Conservation (phyloP, 1,139 yeast species). For the Candida neerlandica region DNA sequence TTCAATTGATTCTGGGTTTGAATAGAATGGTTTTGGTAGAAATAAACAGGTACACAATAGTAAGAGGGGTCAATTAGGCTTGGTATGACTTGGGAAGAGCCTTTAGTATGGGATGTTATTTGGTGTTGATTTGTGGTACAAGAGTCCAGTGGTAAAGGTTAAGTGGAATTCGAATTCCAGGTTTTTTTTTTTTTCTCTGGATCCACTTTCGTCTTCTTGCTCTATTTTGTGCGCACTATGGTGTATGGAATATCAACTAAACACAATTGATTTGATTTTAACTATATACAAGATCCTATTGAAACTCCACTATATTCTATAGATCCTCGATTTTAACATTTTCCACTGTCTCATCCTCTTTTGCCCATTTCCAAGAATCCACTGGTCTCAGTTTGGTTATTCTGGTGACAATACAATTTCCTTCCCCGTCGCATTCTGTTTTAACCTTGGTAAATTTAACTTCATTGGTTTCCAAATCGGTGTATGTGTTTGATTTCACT, state of each 20-base stretch:
- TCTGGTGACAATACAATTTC: conserved; percentile 51
- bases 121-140: too few species aligned
- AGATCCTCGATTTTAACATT: not conserved
- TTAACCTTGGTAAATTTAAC: conserved; percentile 55
- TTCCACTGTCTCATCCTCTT: conserved; percentile 25
- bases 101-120: too few species aligned
- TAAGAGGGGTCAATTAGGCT: too few species aligned
- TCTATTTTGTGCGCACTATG: not conserved
- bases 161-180: not conserved
- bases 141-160: too few species aligned
- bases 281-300: not conserved
- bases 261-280: not conserved
- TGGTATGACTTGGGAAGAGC: too few species aligned
- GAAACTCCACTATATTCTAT: not conserved
- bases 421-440: conserved; percentile 64
- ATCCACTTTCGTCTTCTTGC: too few species aligned
- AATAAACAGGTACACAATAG: too few species aligned
- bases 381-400: conserved; percentile 41
- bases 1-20: too few species aligned
- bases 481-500: conserved; percentile 44
- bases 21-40: too few species aligned
- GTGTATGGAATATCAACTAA: not conserved
- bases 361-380: conserved; percentile 36
- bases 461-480: conserved; percentile 55
- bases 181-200: not conserved